Evolutionary conservation across 2,329 filamentous ascomycete genomes (phyloP).

Genomic region (Colletotrichum shisoi): DNA sequence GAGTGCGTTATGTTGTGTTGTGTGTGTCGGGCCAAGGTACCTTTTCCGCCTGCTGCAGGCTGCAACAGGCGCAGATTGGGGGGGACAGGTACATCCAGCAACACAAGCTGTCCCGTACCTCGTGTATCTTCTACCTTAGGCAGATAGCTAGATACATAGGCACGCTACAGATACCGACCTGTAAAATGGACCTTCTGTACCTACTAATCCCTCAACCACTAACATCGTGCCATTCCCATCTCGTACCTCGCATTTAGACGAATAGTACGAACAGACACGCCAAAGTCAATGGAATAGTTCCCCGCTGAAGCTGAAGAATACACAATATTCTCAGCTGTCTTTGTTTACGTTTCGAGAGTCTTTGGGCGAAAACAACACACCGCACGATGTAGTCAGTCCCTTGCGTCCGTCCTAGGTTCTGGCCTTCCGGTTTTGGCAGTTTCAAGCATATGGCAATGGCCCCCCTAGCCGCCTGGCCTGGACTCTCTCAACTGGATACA

Average conservation of each 20-base stretch:
- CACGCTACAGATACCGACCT: background rate
- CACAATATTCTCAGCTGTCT: slow-evolving; percentile 13
- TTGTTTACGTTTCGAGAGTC: slow-evolving; percentile 5
- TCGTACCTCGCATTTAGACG: background rate
- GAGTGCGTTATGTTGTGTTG: no score
- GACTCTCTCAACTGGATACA: background rate
- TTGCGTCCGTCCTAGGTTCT: slow-evolving; percentile 35
- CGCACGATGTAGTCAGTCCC: slow-evolving; percentile 29
- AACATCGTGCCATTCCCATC: background rate
- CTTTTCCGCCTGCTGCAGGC: background rate
- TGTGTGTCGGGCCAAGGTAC: slow-evolving; percentile 8
- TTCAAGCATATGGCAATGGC: slow-evolving; percentile 12
- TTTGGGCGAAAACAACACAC: slow-evolving; percentile 13
- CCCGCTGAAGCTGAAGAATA: slow-evolving; percentile 2
- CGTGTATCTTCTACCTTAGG: background rate
- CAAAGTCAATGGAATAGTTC: slow-evolving; percentile 20
- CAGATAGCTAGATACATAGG: no score
- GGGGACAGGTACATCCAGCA: background rate
- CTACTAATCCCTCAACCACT: background rate
- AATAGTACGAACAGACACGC: background rate
- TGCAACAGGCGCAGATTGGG: background rate
- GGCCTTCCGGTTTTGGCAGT: slow-evolving; percentile 21
- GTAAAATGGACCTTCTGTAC: background rate
- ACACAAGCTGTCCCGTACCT: no score
- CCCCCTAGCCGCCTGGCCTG: background rate